Evolutionary conservation across 1,284 basidiomycete genomes (phyloP).

Genomic region (Fomitopsis betulina): DNA sequence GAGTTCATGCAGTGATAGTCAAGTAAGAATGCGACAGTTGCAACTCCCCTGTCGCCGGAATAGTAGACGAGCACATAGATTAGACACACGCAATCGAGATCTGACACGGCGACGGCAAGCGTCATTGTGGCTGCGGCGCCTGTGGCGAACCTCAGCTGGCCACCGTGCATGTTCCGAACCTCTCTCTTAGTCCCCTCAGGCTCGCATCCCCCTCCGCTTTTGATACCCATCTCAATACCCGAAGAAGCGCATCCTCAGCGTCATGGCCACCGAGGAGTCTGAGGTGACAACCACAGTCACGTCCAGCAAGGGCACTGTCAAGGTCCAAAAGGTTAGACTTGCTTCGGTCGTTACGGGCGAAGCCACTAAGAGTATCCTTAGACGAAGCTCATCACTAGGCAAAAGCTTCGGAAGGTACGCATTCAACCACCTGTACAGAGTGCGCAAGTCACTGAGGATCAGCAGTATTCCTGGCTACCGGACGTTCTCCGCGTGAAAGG

Average conservation of each 20-base stretch:
- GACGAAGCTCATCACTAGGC: constrained; percentile 29
- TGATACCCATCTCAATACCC: neutral
- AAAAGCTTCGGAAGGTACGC: constrained; percentile 30
- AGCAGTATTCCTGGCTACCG: constrained; percentile 83
- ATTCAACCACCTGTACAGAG: neutral
- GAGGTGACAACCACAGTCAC: neutral
- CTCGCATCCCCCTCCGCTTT: too few species aligned
- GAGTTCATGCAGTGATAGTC: too few species aligned
- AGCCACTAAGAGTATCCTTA: neutral
- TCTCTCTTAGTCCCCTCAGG: too few species aligned
- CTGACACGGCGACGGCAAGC: too few species aligned
- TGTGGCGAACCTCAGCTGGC: too few species aligned
- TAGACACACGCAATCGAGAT: too few species aligned
- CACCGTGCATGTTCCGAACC: too few species aligned
- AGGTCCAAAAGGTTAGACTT: neutral
- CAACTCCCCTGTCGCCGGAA: too few species aligned
- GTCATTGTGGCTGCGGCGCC: too few species aligned
- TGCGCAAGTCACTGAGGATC: neutral
- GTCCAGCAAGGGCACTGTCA: neutral
- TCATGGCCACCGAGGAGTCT: neutral
- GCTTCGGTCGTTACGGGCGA: neutral
- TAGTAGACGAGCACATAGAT: too few species aligned
- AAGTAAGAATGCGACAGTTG: too few species aligned
- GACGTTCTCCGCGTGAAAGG: constrained; percentile 81
- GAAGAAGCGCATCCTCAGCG: neutral